Evolutionary conservation across 2,329 filamentous ascomycete genomes (phyloP), one percentile per base, ranked within the genome.

Genomic region (Atkinsonella hypoxylon): DNA sequence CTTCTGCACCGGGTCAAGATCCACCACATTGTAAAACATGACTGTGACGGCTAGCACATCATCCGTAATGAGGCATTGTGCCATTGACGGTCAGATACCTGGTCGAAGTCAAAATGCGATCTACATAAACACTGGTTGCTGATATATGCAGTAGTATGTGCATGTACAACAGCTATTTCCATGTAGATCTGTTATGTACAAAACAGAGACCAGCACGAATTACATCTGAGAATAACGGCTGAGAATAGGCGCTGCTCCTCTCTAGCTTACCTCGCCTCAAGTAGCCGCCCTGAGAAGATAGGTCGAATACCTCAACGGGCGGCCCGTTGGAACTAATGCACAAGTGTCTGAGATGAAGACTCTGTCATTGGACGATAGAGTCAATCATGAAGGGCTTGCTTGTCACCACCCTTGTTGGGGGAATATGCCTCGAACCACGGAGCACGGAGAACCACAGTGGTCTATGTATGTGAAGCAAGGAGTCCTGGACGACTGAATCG

Each of bases 281-380:
- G 38, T n/a, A n/a, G 7, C 51, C 47, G 38, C 17, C 47, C n/a
- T 10, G 22, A 47, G 50, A 11, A 49, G 47, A 43, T 18, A 40
- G 47, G 47, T 49, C 20, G 31, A 32, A 42, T 42, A 18, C 38
- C 4, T 7, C 18, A 39, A 22, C 20, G 11, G 45, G 34, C 12
- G 26, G 44, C 32, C 18, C n/a, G 15, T 31, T 20, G 15, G 43
- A 36, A 22, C 34, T n/a, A 40, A 22, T 38, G 46, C 18, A 45
- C 31, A 51, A 36, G 13, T 11, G 50, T 36, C 50, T 45, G n/a
- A 46, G 34, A 45, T 15, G 32, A 36, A 12, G 22, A 6, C 22
- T 26, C 22, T 26, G 6, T 6, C 22, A 26, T 26, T 26, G 22
- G 22, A 26, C n/a, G n/a, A n/a, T n/a, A n/a, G 7, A 32, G 31